Evolutionary conservation across 495 filamentous ascomycete species (phyloP), one percentile per base, ranked within the genome.

Genomic region (Lepraria neglecta): DNA sequence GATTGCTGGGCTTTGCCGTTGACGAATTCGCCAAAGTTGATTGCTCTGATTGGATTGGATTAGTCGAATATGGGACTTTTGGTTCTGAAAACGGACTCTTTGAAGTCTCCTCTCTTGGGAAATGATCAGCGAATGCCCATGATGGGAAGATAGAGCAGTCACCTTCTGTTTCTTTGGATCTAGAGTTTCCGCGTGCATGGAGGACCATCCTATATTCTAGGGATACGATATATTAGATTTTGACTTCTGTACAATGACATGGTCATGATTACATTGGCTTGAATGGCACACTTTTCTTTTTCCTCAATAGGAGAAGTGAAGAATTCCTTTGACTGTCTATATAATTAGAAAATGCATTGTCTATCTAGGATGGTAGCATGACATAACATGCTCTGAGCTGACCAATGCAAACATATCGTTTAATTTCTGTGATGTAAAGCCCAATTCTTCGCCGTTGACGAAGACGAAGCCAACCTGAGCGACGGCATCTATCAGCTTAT

Each of bases 391-490:
- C 19, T 33, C 6, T 43, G 10, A 50, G 64, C 69, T 15, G 80
- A 95, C 91, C 73, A 95, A 64, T 38, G 81, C 78, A 74, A 97
- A 97, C 11, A 85, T 84, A 59, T 76, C 69, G n/a, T 89, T 78
- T 30, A 97, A 83, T 51, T 86, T 82, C 27, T 79, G 74, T 0
- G 73, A 62, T 0, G 84, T 76, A n/a, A 97, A 89, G 54, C 87
- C 84, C 6, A 72, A 76, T 38, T 82, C 82, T 17, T 80, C 81
- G 67, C 84, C 85, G 61, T 84, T 87, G 68, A 97, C 84, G 73
- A 94, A 97, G 35, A 97, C 80, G 69, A 97, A 97, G 52, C 92
- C 92, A 71, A 89, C 85, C 30, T 85, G 81, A 40, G 85, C 78
- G 9, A 89, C 89, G 1, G 92, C 94, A 60, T 89, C 80, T 33